Evolutionary conservation across 768 basidiomycete species (phyloP), one percentile per base, ranked within the genome.

Genomic region (Tephrocybe sp.): DNA sequence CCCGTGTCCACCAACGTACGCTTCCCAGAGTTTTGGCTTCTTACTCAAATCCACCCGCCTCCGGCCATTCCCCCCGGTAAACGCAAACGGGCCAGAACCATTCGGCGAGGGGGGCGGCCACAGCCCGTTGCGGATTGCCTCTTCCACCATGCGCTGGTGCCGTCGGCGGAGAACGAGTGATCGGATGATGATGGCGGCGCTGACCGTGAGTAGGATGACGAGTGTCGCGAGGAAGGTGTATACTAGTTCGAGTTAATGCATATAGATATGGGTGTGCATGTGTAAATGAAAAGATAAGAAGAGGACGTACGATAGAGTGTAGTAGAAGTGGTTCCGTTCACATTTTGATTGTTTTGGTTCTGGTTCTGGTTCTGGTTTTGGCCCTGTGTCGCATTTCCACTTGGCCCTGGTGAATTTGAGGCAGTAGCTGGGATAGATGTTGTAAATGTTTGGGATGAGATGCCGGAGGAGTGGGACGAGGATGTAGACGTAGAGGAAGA

Each of bases 121-220:
- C 8, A 83, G 82, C 7, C 84, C 84, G 50, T 83, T 80, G 20
- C 76, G 71, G 55, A 85, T 85, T 14, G 83, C 84, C 53, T 85
- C 83, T 46, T 79, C 82, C 30, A 85, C 69, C 59, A 82, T 62
- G 8, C 72, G 74, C 14, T 79, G 75, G 50, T 26, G 26, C 26
- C 86, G 76, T 12, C 83, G 68, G 2, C 86, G 76, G 14, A 87
- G 72, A 33, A 86, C 53, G 51, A 85, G 74, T 17, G 84, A 85
- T 33, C 86, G 82, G 41, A 79, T 56, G 54, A 87, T 78, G 62
- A 87, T 85, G 12, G 83, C 83, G 2, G 78, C 78, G 7, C 84
- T 85, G n/a, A 88, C 79, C 34, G 74, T 71, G 19, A 87, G 76
- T 16, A 88, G 78, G 19, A 87, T 78, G 53, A 87, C 76, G 45